Evolutionary conservation across 345 rosid species (phyloP).

Genomic region (Microthlaspi erraticum): DNA sequence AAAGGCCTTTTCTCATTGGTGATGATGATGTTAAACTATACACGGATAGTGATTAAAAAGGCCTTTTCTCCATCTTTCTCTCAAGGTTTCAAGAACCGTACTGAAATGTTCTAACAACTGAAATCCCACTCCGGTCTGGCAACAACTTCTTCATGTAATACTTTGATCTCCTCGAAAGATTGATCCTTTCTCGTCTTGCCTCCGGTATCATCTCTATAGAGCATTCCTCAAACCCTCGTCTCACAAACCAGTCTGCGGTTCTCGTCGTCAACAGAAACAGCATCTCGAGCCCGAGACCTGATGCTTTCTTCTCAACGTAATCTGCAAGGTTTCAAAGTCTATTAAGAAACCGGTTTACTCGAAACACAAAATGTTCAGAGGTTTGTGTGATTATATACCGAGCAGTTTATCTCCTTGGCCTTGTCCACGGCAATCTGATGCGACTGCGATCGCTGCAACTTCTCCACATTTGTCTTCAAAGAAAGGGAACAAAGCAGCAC

Average conservation of each 20-base stretch:
- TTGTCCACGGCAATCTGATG: slow-evolving; percentile 94
- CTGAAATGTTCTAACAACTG: slow-evolving; percentile 43
- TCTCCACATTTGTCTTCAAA: slow-evolving; percentile 85
- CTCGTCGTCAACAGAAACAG: slow-evolving; percentile 89
- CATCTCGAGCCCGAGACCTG: slow-evolving; percentile 69
- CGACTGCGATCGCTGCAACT: slow-evolving; percentile 92
- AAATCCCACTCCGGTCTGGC: slow-evolving; percentile 81
- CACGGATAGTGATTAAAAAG: not conserved
- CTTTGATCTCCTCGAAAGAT: slow-evolving; percentile 79
- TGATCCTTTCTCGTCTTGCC: slow-evolving; percentile 72
- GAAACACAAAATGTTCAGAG: not conserved
- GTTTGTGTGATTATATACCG: slow-evolving; percentile 52
- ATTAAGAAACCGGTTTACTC: not conserved
- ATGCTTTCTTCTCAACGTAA: slow-evolving; percentile 87
- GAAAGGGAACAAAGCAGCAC: slow-evolving; percentile 92
- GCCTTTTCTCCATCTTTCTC: too few relatives aligned
- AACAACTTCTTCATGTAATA: slow-evolving; percentile 80
- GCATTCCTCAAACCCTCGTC: slow-evolving; percentile 85
- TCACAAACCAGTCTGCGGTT: slow-evolving; percentile 86
- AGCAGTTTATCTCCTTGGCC: slow-evolving; percentile 96
- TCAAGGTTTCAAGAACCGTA: not conserved
- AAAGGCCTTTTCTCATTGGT: not conserved
- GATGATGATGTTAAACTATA: not conserved
- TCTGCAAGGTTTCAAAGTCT: slow-evolving; percentile 49
- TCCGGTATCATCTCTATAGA: slow-evolving; percentile 72